Base-by-base conservation (phyloP, 257 asterid genomes). In the Forsythia viridissima region DNA sequence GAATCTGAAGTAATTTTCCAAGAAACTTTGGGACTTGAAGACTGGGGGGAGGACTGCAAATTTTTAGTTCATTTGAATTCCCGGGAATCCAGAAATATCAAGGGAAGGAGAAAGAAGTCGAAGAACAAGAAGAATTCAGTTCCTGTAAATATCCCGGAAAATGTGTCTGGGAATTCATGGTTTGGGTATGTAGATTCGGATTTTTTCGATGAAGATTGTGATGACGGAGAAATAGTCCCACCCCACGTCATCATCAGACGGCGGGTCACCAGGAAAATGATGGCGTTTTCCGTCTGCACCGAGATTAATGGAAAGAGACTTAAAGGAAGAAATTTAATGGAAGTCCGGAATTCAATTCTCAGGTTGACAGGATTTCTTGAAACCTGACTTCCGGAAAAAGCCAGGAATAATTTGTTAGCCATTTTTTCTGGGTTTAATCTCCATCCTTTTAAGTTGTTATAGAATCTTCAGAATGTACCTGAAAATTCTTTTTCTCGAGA, bases 321-420 rank as follows among this genome's bases (percentile, higher is more conserved):
- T 4, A 88, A 86, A 73, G 97, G 97, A 4, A 85, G 97, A 74
- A 92, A 92, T 80, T 90, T 94, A 94, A 89, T 91, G 51, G 79
- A 83, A 73, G 86, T 91, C 16, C 81, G 97, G 82, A 89, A 91
- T 73, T 88, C 93, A 18, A 76, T 94, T 85, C 91, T 94, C 65
- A 79, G 91, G 81, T 86, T 92, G 91, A 92, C 95, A 43, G 98
- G 95, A 51, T 94, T 94, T 84, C 91, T 92, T 11, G 97, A 93
- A 79, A 81, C 92, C 9, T 94, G 75, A 83, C 6, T 40, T 40
- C 42, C 6, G 42, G 42, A 40, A 30, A 30, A 30, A 30, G 34
- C 34, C 34, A 30, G 34, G 34, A 30, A 30, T 30, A 30, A 30
- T 30, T 30, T 30, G 34, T 40, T 3, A 40, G 42, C 42, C 42